Base-by-base conservation (phyloP, 768 basidiomycete species). In the Phlebiopsis gigantea region DNA sequence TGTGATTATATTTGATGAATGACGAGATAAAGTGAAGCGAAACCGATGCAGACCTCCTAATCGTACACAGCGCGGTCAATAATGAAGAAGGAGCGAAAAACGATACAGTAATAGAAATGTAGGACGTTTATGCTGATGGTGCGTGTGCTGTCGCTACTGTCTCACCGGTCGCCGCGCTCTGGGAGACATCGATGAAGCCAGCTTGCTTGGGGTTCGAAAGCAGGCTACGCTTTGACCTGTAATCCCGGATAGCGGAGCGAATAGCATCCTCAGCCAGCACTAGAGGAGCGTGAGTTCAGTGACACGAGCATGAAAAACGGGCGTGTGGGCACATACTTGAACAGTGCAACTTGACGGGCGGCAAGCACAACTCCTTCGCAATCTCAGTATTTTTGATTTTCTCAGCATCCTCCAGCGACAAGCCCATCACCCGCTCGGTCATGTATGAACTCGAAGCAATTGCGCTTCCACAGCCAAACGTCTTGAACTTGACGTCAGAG, bases 381-480 rank as follows among this genome's bases (percentile, higher is more conserved):
- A 98, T 99, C 71, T 98, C 97, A 10, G 97, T 98, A 77, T 99
- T 99, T 75, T 95, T 97, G 65, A 99, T 96, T 69, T 87, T 87
- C 54, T 92, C 92, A 7, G 97, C 97, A 58, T 94, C 92, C 53
- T 98, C 97, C 55, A 99, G 74, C 8, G 88, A 87, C 59, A 98
- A 79, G 24, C 97, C 97, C 74, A 87, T 96, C 59, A 99, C 96
- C 51, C 94, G 89, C 75, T 99, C 96, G 17, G 97, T 99, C 91
- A 98, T 94, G 71, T 96, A 99, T 6, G 92, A 95, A 67, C 92
- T 94, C 0, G 93, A 96, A 0, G 97, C 97, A 58, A 99, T 99
- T 63, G 94, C 94, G 62, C 93, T 95, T 53, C 97, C 97, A 71
- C 97, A 98, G 2, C 97, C 96, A 72, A 99, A 98, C 0, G 97